These are phyloP conservation scores for Corymbia citriodora DNA, from an alignment of 441 rosid genomes.

Conservation along the genomic window DNA sequence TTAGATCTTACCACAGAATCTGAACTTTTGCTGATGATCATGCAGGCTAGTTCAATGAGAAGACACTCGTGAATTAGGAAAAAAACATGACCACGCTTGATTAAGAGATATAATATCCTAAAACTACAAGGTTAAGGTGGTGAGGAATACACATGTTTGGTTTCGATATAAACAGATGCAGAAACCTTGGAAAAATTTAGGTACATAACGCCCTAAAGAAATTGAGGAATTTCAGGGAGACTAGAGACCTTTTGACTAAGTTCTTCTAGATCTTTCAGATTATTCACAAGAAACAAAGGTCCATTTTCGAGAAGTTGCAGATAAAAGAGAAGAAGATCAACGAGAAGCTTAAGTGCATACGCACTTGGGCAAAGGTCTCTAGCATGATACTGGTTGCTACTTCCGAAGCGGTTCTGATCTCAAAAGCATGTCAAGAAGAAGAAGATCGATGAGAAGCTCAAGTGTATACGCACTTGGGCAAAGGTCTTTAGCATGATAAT, in stretches of 20 bases:
- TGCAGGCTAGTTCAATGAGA: too few species aligned
- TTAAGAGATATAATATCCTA: too few species aligned
- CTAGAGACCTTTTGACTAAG: constrained; percentile 65
- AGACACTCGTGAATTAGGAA: too few species aligned
- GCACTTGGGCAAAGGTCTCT: constrained; percentile 74
- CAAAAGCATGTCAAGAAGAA: too few species aligned
- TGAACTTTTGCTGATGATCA: too few species aligned
- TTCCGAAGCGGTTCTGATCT: background rate
- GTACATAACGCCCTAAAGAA: constrained; percentile 57
- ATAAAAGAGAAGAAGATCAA: constrained; percentile 62
- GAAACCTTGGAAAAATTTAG: background rate
- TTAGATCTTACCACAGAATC: too few species aligned
- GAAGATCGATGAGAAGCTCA: too few species aligned
- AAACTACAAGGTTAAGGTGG: background rate
- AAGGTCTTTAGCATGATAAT: too few species aligned
- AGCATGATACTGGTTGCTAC: constrained; percentile 53
- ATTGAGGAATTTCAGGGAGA: constrained; percentile 70
- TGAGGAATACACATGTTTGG: background rate
- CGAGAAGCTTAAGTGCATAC: constrained; percentile 55
- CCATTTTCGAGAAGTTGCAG: constrained; percentile 67
- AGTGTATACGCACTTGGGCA: too few species aligned
- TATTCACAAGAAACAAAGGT: constrained; percentile 55
- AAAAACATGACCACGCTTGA: too few species aligned
- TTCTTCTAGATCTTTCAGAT: constrained; percentile 64
- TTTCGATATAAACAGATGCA: background rate